Percentiles rank a stretch among this genome's conserved stretches.
Evolutionary conservation across 1,284 basidiomycete species (phyloP).

Genomic region (Cryptococcus wingfieldii): DNA sequence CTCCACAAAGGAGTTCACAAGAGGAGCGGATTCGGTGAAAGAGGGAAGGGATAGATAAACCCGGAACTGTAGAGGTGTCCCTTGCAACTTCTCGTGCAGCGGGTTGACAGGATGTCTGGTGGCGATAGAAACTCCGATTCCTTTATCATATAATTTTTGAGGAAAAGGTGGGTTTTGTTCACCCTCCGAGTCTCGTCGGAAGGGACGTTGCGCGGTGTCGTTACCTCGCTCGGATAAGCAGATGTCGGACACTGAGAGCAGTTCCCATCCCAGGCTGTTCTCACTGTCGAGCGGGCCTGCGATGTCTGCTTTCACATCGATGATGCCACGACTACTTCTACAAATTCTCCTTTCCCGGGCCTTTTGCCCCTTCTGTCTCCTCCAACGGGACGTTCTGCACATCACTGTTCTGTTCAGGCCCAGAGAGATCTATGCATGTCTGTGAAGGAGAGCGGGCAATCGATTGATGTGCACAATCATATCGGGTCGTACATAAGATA

Average conservation of each 20-base stretch:
- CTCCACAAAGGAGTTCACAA: constrained; percentile 1
- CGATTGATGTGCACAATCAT: too few species aligned
- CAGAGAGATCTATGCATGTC: too few species aligned
- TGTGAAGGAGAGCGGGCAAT: too few species aligned
- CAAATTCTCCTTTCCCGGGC: constrained; percentile 11
- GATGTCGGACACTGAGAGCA: constrained; percentile 9
- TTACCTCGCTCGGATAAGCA: constrained; percentile 7
- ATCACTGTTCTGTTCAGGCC: too few species aligned
- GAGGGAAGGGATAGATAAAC: constrained; percentile 13
- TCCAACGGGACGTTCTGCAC: neutral
- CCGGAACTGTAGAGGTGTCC: constrained; percentile 8
- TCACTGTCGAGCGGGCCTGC: neutral
- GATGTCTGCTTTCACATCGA: constrained; percentile 3
- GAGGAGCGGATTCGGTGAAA: neutral
- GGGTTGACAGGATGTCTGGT: neutral
- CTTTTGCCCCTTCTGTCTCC: neutral
- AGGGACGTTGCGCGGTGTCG: neutral
- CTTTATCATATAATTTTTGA: neutral
- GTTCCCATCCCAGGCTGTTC: constrained; percentile 11
- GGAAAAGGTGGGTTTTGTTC: neutral
- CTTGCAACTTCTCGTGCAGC: neutral
- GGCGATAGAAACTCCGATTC: constrained; percentile 13
- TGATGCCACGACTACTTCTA: constrained; percentile 11
- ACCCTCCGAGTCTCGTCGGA: neutral
- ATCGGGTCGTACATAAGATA: too few species aligned